Evolutionary conservation across 805 yeast genomes (phyloP), one percentile per base, ranked within the genome.

Genomic region (Candida mattraensis): DNA sequence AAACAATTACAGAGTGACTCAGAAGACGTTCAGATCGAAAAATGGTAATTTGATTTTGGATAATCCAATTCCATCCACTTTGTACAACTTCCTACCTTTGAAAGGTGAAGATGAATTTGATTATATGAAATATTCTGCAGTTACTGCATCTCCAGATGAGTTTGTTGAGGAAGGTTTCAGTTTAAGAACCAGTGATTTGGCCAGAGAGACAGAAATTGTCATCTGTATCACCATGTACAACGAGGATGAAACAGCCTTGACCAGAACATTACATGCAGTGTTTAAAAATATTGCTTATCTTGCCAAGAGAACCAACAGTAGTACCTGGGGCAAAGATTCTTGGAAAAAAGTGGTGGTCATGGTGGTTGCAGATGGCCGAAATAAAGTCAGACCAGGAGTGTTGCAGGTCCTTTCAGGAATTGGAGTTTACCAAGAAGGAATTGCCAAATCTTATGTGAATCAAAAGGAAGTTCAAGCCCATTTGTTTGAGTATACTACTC

Each of bases 211-310:
- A 18, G 98, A 94, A 63, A 67, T 93, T 24, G 88, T 85, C 28
- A 76, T 93, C 33, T 89, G 98, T 63, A 78, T 93, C 48, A 93
- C 99, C 20, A 91, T 93, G 98, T 93, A 91, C 66, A 93, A 93
- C 54, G 99, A 93, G 64, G 95, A 87, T 60, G 96, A 89, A 59
- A 70, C 72, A 35, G 76, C 94, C 3, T 78, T 93, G 58, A 87
- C 97, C 1, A 78, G 98, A 64, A 94, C 99, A 0, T 70, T 93
- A 74, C 95, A 94, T 60, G 86, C 95, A 0, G 91, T 93, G 11
- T 87, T 91, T 86, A 84, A 80, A 52, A 93, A 94, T 61, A 77
- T 93, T 40, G 86, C 96, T 2, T 93, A 88, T 54, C 68, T 93
- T 34, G 78, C 95, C 56, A 76, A 83, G 11, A 78, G 99, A 60